Evolutionary conservation across 805 yeast species (phyloP), one percentile per base, ranked within the genome.

Genomic region (Kuraishia hungarica): DNA sequence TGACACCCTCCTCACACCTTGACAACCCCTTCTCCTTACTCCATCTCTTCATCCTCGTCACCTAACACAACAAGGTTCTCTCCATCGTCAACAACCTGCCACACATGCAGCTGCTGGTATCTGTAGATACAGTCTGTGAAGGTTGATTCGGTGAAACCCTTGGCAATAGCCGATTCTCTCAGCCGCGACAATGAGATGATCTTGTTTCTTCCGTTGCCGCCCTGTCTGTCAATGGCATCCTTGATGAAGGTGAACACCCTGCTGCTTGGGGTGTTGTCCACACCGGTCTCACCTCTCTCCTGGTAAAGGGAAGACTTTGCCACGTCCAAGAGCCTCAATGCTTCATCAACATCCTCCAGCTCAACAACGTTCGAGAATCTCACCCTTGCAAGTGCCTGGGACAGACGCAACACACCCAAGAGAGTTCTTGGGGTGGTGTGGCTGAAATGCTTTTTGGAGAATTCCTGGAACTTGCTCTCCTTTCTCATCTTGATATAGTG

Each of bases 381-480:
- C 56, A 94, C 77, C 63, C 97, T 80, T 0, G 99, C 98, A 59
- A 89, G 77, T 1, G 97, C 99, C 72, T 93, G 98, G 1, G 99
- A 81, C 78, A 94, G 77, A 73, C 99, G 85, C 61, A 94, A 73
- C 52, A 96, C 86, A 62, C 94, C 98, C 56, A 94, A 77, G 59
- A 94, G 77, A 1, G 98, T 91, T 76, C 99, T 86, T 56, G 98
- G 97, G 1, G 99, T 92, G 21, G 96, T 87, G 71, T 92, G 97
- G 51, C 92, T 83, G 67, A 93, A 93, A 55, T 90, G 87, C 63
- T 81, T 80, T 54, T 80, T 82, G 39, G 92, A 84, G 59, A 85
- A 86, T 66, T 87, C 88, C 66, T 87, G 87, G 56, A 81, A 75
- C 65, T 88, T 89, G 21, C 96, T 87, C 65, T 90, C 96, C 72